A percentile compares a stretch with the other conserved stretches of the same genome.
Conservation (phyloP, 768 basidiomycete genomes). For the Xerocomus brunneocitrinus region DNA sequence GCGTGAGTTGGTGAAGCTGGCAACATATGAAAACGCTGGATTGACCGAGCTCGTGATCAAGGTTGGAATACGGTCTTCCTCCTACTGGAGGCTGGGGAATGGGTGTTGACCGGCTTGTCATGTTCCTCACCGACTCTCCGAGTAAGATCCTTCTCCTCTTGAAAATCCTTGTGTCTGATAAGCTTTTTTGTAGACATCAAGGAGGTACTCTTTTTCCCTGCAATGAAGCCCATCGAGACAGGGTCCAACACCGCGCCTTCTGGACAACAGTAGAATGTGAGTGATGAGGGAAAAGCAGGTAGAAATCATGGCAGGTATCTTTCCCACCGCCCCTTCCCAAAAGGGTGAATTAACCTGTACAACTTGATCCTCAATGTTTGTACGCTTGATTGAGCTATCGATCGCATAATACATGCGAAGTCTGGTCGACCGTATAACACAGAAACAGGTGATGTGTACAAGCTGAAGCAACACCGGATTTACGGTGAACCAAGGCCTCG, state of each 20-base stretch:
- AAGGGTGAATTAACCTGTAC: not conserved
- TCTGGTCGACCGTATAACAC: too few species aligned
- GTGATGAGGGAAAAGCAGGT: conserved; percentile 18
- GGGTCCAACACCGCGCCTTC: conserved; percentile 32
- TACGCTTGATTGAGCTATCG: not conserved
- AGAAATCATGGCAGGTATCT: not conserved
- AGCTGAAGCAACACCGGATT: too few species aligned
- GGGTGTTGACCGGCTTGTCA: conserved; percentile 93
- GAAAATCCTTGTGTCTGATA: conserved; percentile 1
- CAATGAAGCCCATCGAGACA: conserved; percentile 83
- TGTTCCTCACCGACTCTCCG: conserved; percentile 97
- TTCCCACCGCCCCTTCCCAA: not conserved
- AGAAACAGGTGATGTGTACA: too few species aligned
- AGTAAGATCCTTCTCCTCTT: conserved; percentile 46
- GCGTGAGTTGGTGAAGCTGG: conserved; percentile 53
- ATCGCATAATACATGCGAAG: too few species aligned
- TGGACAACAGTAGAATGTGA: conserved; percentile 12
- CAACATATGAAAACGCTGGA: not conserved
- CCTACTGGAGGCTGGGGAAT: conserved; percentile 98
- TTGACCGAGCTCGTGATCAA: conserved; percentile 26
- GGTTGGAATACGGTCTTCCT: conserved; percentile 94
- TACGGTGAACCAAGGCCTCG: too few species aligned
- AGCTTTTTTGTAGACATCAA: conserved; percentile 68
- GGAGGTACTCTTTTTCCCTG: conserved; percentile 94
- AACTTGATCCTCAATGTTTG: not conserved